These are phyloP conservation scores for Saccharomyces kudriavzevii DNA, from an alignment of 805 yeast genomes.

Conservation along the genomic window DNA sequence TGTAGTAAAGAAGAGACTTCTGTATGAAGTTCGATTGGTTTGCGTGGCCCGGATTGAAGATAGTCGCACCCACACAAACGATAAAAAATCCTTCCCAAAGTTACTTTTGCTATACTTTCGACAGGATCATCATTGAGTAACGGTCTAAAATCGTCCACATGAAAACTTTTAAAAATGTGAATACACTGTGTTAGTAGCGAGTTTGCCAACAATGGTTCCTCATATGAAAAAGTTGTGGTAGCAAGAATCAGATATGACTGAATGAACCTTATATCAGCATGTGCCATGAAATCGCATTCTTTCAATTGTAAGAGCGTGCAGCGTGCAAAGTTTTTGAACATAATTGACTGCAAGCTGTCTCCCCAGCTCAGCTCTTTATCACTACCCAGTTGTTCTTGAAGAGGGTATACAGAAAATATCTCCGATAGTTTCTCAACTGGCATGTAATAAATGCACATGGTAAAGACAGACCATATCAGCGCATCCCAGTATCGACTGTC, in stretches of 20 bases:
- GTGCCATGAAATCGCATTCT: conserved; percentile 13
- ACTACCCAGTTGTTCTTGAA: conserved; percentile 4
- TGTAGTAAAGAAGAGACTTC: conserved; percentile 23
- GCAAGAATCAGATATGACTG: conserved; percentile 23
- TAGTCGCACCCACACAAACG: conserved; percentile 23
- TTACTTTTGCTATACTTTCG: conserved; percentile 15
- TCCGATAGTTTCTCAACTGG: conserved; percentile 11
- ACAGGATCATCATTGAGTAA: conserved; percentile 18
- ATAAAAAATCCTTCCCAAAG: conserved; percentile 26
- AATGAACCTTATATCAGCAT: conserved; percentile 24
- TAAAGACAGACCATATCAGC: conserved; percentile 25
- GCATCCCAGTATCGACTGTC: conserved; percentile 24
- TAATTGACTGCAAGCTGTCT: conserved; percentile 10
- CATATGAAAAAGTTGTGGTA: conserved; percentile 17
- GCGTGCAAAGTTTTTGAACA: conserved; percentile 12
- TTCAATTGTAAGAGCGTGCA: conserved; percentile 13
- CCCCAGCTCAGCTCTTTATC: conserved; percentile 8
- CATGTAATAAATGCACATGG: conserved; percentile 25
- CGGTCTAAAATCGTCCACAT: conserved; percentile 17
- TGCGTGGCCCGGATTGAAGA: conserved; percentile 19
- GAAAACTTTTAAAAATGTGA: conserved; percentile 20
- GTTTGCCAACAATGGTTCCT: conserved; percentile 10
- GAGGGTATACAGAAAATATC: conserved; percentile 6
- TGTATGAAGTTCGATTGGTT: conserved; percentile 15
- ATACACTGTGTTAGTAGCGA: conserved; percentile 18